A percentile compares a stretch with the other conserved stretches of the same genome.
Conservation (phyloP, 2,329 filamentous ascomycete species). For the Cladophialophora carrionii region DNA sequence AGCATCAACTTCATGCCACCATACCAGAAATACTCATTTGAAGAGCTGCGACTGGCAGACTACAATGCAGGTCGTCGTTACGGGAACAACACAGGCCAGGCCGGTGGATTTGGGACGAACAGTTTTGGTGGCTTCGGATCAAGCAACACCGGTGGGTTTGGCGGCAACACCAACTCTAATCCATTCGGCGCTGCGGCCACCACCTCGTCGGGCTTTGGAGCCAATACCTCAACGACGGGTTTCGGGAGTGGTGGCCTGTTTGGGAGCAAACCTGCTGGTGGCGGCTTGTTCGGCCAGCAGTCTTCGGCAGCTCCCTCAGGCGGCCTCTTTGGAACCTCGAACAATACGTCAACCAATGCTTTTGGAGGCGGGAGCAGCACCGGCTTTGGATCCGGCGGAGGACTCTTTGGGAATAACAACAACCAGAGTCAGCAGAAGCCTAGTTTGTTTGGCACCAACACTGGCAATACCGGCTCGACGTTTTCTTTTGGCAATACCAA, state of each 20-base stretch:
- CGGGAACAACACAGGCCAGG: slow-evolving; percentile 78
- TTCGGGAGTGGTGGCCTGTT: slow-evolving; percentile 57
- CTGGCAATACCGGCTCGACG: slow-evolving; percentile 34
- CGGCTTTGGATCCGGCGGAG: slow-evolving; percentile 53
- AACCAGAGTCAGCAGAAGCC: slow-evolving; percentile 49
- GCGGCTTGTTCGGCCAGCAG: slow-evolving; percentile 37
- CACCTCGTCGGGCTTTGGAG: slow-evolving; percentile 46
- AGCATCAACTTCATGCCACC: slow-evolving; percentile 54
- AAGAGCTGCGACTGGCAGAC: slow-evolving; percentile 78
- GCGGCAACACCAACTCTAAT: slow-evolving; percentile 21
- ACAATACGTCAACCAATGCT: slow-evolving; percentile 41
- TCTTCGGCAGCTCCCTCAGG: slow-evolving; percentile 43
- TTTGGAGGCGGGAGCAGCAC: slow-evolving; percentile 43
- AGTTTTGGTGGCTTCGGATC: slow-evolving; percentile 51
- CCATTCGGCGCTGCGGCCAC: slow-evolving; percentile 47
- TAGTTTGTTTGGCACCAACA: slow-evolving; percentile 51
- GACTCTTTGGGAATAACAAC: slow-evolving; percentile 47
- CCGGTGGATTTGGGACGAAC: slow-evolving; percentile 76
- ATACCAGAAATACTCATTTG: slow-evolving; percentile 83
- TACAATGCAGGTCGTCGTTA: slow-evolving; percentile 84
- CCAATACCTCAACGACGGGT: slow-evolving; percentile 33
- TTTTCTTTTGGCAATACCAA: slow-evolving; percentile 41
- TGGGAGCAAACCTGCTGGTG: slow-evolving; percentile 40
- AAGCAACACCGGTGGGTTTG: slow-evolving; percentile 38
- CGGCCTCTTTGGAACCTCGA: slow-evolving; percentile 49